These are phyloP conservation scores for Cladosporium halotolerans DNA, from an alignment of 2,329 filamentous ascomycete genomes.

Conservation along the genomic window DNA sequence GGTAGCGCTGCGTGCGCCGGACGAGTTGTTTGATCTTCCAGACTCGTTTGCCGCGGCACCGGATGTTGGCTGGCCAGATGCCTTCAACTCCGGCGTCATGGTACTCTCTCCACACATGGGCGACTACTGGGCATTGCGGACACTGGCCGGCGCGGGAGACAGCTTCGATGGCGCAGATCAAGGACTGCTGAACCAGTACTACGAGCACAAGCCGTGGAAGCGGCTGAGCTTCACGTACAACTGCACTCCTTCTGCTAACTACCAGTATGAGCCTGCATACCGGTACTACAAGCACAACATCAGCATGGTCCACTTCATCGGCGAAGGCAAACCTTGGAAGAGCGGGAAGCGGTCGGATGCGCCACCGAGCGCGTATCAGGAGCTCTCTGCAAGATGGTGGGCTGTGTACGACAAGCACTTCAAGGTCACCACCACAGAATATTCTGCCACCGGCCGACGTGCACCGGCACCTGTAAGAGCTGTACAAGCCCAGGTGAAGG, in stretches of 20 bases:
- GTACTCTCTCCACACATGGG: constrained; percentile 78
- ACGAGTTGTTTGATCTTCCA: constrained; percentile 75
- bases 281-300: constrained; percentile 87
- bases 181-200: constrained; percentile 91
- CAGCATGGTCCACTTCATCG: constrained; percentile 91
- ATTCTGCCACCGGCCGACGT: constrained; percentile 13
- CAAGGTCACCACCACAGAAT: constrained; percentile 33
- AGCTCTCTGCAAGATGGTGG: constrained; percentile 89
- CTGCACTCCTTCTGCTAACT: constrained; percentile 91
- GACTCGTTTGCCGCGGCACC: constrained; percentile 66
- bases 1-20: constrained; percentile 81
- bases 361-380: constrained; percentile 63
- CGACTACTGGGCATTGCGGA: constrained; percentile 78
- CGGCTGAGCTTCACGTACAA: constrained; percentile 94
- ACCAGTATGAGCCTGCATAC: constrained; percentile 95
- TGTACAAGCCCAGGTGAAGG: constrained; percentile 10
- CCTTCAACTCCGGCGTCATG: constrained; percentile 98
- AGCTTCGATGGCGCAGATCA: constrained; percentile 98
- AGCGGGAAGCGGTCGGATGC: constrained; percentile 36
- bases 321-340: constrained; percentile 79
- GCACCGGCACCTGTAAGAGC: constrained; percentile 8
- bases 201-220: constrained; percentile 68
- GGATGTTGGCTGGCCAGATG: constrained; percentile 95
- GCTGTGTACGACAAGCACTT: constrained; percentile 87
- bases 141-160: constrained; percentile 76